Percentiles rank a stretch among this genome's conserved stretches.
These are phyloP conservation scores for Conoideocrella luteorostrata DNA, from an alignment of 2,329 filamentous ascomycete species.

Conservation along the genomic window DNA sequence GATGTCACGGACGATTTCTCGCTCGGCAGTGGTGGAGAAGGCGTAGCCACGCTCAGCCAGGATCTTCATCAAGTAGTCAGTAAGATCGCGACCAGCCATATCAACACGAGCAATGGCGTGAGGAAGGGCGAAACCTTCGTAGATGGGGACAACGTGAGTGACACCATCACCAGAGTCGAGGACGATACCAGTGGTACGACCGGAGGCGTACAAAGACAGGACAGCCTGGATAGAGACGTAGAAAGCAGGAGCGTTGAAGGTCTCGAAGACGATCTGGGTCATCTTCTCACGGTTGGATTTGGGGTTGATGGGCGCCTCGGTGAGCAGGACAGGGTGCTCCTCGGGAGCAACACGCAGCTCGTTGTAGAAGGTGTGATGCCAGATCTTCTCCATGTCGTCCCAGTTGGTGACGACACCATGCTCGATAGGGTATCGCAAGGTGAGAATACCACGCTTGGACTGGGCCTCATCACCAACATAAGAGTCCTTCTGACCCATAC, in stretches of 20 bases:
- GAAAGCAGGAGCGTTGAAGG: constrained; percentile 99
- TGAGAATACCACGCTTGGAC: constrained; percentile 99
- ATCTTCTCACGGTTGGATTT: constrained; percentile 99
- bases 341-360: constrained; percentile 99
- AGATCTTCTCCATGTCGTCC: constrained; percentile 99
- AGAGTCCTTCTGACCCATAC: constrained; percentile 99
- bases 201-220: constrained; percentile 97
- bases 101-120: constrained; percentile 99
- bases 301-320: constrained; percentile 99
- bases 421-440: constrained; percentile 98
- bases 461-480: constrained; percentile 99
- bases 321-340: constrained; percentile 99
- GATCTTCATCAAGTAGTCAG: constrained; percentile 99
- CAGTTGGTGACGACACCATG: constrained; percentile 99
- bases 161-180: constrained; percentile 99
- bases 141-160: constrained; percentile 99
- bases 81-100: constrained; percentile 99
- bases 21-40: constrained; percentile 99
- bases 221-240: constrained; percentile 99
- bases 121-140: constrained; percentile 99
- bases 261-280: constrained; percentile 99
- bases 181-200: constrained; percentile 99
- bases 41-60: constrained; percentile 98
- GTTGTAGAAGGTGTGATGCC: constrained; percentile 99
- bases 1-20: constrained; percentile 99